Evolutionary conservation across 116 monocot species (phyloP).

Genomic region (Trichopus zeylanicus): DNA sequence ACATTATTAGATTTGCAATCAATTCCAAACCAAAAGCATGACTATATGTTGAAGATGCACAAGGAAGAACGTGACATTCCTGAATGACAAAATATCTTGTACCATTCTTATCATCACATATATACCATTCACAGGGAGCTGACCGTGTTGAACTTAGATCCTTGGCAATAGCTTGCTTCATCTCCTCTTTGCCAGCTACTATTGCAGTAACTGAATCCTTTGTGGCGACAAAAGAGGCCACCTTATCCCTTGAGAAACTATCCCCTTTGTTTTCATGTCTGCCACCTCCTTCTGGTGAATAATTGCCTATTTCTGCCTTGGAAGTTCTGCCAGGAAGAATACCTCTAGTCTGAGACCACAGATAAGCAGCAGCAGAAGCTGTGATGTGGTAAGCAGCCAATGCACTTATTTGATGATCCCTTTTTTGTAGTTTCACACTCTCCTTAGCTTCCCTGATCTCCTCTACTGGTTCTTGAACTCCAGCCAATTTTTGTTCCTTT

Average conservation of each 20-base stretch:
- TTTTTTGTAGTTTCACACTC: background rate
- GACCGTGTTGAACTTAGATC: constrained; percentile 56
- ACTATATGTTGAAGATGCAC: background rate
- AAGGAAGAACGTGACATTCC: constrained; percentile 24
- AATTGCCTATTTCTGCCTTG: constrained; percentile 3
- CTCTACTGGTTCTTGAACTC: constrained; percentile 7
- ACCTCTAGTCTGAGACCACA: constrained; percentile 23
- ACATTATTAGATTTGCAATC: constrained; percentile 6
- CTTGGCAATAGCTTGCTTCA: constrained; percentile 50
- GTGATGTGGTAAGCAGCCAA: constrained; percentile 24
- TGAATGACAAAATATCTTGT: constrained; percentile 90
- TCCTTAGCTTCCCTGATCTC: background rate
- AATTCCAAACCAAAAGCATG: background rate
- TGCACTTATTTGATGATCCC: constrained; percentile 4
- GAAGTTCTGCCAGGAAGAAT: constrained; percentile 25
- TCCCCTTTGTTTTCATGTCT: constrained; percentile 6
- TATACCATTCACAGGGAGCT: constrained; percentile 77
- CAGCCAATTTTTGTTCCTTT: constrained; percentile 3
- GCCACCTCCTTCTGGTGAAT: background rate
- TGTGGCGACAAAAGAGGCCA: constrained; percentile 55
- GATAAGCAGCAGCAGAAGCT: constrained; percentile 45
- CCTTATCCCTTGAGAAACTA: constrained; percentile 7
- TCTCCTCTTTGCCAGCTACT: constrained; percentile 63
- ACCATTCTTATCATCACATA: constrained; percentile 53
- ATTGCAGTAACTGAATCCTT: constrained; percentile 69